Evolutionary conservation across 2,329 filamentous ascomycete species (phyloP).

Genomic region (Tolypocladium capitatum): DNA sequence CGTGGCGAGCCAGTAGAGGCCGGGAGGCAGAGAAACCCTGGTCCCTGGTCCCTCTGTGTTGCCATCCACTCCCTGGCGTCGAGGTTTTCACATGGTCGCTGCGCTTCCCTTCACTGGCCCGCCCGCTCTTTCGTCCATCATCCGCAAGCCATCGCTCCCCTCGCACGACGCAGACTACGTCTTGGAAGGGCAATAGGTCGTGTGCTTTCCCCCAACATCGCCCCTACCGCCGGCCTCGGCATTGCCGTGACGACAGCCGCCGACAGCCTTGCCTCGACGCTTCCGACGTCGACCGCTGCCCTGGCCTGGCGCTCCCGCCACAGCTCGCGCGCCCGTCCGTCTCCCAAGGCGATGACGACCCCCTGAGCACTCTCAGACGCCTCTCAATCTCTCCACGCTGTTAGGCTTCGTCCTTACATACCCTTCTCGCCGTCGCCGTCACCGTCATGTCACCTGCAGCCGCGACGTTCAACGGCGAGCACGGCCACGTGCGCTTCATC

Average conservation of each 20-base stretch:
- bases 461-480: constrained; percentile 15
- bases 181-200: constrained; percentile 25
- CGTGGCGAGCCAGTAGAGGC: background rate
- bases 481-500: constrained; percentile 47
- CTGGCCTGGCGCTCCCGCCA: background rate
- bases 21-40: background rate
- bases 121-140: constrained; percentile 8
- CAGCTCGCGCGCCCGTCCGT: background rate
- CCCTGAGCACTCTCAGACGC: constrained; percentile 1
- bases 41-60: background rate
- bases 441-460: constrained; percentile 23
- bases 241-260: background rate
- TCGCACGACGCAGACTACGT: constrained; percentile 1
- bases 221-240: background rate
- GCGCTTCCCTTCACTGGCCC: constrained; percentile 16
- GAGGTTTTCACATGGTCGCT: constrained; percentile 16
- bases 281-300: background rate
- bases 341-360: constrained; percentile 1
- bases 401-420: background rate
- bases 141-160: constrained; percentile 13
- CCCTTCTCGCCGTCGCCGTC: constrained; percentile 6
- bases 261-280: background rate
- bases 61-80: background rate
- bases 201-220: constrained; percentile 18
- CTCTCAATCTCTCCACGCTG: background rate